Evolutionary conservation across 2,329 filamentous ascomycete species (phyloP).

Genomic region (Myriosclerotinia scirpicola): DNA sequence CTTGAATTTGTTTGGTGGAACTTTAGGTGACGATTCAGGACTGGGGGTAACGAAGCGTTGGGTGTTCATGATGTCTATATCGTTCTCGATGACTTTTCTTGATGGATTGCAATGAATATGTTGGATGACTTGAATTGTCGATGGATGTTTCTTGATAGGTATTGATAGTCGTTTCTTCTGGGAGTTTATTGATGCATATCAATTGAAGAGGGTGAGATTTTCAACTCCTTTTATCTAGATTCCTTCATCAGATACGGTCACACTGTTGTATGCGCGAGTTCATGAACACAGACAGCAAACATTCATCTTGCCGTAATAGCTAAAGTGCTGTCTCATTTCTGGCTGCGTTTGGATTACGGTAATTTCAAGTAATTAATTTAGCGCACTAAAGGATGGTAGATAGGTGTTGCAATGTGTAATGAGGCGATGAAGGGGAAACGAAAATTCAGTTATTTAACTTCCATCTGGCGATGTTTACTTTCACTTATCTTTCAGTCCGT

Average conservation of each 20-base stretch:
- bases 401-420: not conserved
- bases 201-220: too few species aligned
- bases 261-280: not conserved
- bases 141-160: not conserved
- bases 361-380: not conserved
- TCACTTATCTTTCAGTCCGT: too few species aligned
- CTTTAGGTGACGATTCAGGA: not conserved
- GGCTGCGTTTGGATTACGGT: too few species aligned
- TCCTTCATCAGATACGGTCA: not conserved
- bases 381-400: not conserved
- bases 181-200: too few species aligned
- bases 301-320: not conserved
- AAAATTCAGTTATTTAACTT: too few species aligned
- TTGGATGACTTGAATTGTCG: not conserved
- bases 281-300: not conserved
- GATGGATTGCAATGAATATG: not conserved
- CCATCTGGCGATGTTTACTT: too few species aligned
- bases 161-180: not conserved
- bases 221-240: not conserved
- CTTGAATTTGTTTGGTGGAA: accelerated
- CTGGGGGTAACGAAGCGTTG: too few species aligned
- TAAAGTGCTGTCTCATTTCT: not conserved
- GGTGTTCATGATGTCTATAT: not conserved
- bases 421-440: not conserved
- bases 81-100: not conserved